Percentiles rank a stretch among this genome's conserved stretches.
phyloP scores from a whole-genome alignment of 176 grass and related monocot species.

The Phragmites australis region DNA sequence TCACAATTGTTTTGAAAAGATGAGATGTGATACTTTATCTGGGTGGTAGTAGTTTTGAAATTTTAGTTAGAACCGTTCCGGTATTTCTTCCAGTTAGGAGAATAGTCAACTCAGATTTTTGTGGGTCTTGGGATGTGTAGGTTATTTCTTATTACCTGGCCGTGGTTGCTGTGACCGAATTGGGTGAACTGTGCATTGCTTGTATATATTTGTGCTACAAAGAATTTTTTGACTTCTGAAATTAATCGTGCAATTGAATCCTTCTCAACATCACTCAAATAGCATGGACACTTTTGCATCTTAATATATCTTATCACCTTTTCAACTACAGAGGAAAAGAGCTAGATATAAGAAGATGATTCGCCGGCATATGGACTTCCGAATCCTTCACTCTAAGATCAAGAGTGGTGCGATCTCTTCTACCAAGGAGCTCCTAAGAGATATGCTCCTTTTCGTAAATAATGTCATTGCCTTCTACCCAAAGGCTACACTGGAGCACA shows the following conservation, averaged over 20 bases:
- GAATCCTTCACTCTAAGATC: slow-evolving; percentile 67
- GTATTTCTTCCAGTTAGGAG: slow-evolving; percentile 14
- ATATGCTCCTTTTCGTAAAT: slow-evolving; percentile 74
- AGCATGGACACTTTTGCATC: neutral
- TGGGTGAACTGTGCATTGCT: neutral
- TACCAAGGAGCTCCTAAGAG: slow-evolving; percentile 70
- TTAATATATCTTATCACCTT: slow-evolving; percentile 20
- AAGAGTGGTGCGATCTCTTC: slow-evolving; percentile 71
- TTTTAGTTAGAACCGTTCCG: neutral
- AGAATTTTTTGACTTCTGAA: slow-evolving; percentile 6
- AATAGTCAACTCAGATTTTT: slow-evolving; percentile 35
- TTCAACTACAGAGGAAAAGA: slow-evolving; percentile 53
- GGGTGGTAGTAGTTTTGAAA: neutral
- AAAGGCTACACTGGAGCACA: slow-evolving; percentile 68
- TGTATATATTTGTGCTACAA: neutral
- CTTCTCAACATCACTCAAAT: slow-evolving; percentile 31
- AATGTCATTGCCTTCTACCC: slow-evolving; percentile 71
- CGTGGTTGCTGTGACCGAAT: neutral
- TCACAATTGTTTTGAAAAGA: neutral
- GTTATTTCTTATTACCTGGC: slow-evolving; percentile 4
- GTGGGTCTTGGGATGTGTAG: neutral
- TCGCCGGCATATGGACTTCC: slow-evolving; percentile 77
- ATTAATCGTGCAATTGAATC: neutral
- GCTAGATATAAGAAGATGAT: slow-evolving; percentile 81
- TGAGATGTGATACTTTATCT: neutral